Percentiles rank a stretch among this genome's conserved stretches.
Conservation (phyloP, 495 filamentous ascomycete genomes). For the Podospora fimiseda region DNA sequence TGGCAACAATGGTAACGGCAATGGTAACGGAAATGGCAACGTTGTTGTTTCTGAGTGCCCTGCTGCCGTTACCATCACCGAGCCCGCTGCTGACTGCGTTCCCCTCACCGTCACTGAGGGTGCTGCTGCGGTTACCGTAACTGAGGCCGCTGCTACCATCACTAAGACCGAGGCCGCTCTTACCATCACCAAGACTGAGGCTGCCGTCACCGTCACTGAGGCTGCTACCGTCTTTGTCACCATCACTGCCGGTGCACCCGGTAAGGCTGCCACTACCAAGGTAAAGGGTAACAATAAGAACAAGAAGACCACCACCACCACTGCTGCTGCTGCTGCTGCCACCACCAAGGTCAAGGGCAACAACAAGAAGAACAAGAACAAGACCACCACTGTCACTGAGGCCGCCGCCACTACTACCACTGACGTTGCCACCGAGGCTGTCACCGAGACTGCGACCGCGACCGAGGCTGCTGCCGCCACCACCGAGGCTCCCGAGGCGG, state of each 20-base stretch:
- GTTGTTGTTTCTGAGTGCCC: slow-evolving; percentile 1
- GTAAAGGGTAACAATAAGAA: slow-evolving; percentile 4
- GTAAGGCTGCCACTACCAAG: slow-evolving; percentile 4
- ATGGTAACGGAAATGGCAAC: slow-evolving; percentile 17
- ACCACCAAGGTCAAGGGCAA: slow-evolving; percentile 6
- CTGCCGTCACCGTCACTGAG: slow-evolving; percentile 29
- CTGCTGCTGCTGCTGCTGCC: slow-evolving; percentile 16
- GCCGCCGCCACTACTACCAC: slow-evolving; percentile 20
- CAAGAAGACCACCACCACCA: slow-evolving; percentile 4
- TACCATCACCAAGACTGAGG: slow-evolving; percentile 28
- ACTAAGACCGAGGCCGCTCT: slow-evolving; percentile 30
- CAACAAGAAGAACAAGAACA: slow-evolving; percentile 15
- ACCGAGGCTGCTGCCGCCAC: slow-evolving; percentile 16
- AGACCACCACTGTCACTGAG: slow-evolving; percentile 29
- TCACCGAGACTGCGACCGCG: slow-evolving; percentile 15
- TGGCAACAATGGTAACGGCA: slow-evolving; percentile 17
- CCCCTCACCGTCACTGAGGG: slow-evolving; percentile 33
- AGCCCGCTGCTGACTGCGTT: slow-evolving; percentile 8
- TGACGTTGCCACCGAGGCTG: slow-evolving; percentile 8
- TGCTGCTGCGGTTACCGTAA: slow-evolving; percentile 29
- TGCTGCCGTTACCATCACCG: slow-evolving; percentile 13
- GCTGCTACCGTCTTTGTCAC: slow-evolving; percentile 33
- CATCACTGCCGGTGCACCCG: slow-evolving; percentile 9
- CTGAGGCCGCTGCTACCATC: slow-evolving; percentile 30
- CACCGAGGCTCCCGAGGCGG: background rate